Evolutionary conservation across 108 stramenopile genomes (phyloP).

Genomic region (Cyclotella atomus): DNA sequence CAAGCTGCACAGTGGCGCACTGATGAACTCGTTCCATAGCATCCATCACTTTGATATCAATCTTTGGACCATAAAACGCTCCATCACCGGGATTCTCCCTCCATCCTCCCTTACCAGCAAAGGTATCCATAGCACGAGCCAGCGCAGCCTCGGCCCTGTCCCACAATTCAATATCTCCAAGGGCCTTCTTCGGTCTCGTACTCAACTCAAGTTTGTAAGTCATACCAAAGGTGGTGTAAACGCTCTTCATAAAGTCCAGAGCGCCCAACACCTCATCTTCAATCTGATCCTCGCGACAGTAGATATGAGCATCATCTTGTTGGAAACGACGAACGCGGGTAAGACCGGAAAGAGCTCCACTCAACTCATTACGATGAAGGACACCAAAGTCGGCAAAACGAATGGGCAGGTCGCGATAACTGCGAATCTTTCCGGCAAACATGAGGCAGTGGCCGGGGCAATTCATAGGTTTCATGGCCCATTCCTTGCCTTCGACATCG

Average conservation of each 20-base stretch:
- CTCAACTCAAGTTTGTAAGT: conserved; percentile 98
- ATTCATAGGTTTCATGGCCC: conserved; percentile 99
- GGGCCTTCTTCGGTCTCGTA: conserved; percentile 98
- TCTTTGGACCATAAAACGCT: conserved; percentile 99
- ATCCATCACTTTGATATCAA: conserved; percentile 99
- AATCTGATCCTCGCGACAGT: conserved; percentile 97
- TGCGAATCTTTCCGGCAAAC: conserved; percentile 89
- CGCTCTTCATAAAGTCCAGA: conserved; percentile 97
- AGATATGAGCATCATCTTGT: conserved; percentile 99
- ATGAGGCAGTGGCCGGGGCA: conserved; percentile 99
- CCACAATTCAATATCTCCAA: conserved; percentile 96
- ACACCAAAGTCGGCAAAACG: conserved; percentile 99
- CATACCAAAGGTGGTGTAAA: conserved; percentile 98
- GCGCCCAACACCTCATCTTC: conserved; percentile 92
- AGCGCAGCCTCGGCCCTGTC: conserved; percentile 91
- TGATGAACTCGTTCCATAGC: conserved; percentile 99
- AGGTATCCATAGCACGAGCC: conserved; percentile 92
- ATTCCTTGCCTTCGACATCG: conserved; percentile 93
- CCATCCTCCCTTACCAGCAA: conserved; percentile 96
- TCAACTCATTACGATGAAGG: conserved; percentile 97
- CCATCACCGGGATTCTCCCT: conserved; percentile 98
- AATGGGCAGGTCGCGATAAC: conserved; percentile 97
- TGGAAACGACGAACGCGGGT: conserved; percentile 99
- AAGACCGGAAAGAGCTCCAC: conserved; percentile 96
- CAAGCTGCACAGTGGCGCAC: conserved; percentile 99